Base-by-base conservation (phyloP, 495 filamentous ascomycete species). In the Aspergillus sclerotioniger region DNA sequence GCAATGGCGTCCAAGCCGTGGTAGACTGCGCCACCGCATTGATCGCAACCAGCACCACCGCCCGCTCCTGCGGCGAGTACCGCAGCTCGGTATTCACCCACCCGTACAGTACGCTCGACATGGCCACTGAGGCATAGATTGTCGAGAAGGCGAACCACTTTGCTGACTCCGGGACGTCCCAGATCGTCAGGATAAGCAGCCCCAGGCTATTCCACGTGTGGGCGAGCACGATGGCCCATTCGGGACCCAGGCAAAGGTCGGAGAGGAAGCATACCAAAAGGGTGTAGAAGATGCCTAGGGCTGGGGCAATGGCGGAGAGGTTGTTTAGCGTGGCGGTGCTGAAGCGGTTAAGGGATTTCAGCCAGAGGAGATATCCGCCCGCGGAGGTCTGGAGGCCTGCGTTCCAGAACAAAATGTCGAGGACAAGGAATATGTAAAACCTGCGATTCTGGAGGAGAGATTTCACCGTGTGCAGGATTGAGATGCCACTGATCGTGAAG, bases 41-140 rank as follows among this genome's bases (percentile, higher is more conserved):
- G 67, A 82, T 77, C 29, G 72, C 65, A 8, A 77, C 74, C 25
- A 82, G 71, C 1, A 82, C 78, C n/a, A 85, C 54, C 2, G 82
- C 78, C 17, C 84, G 64, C 62, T 85, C 80, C 60, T 80, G 77
- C 28, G 78, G 76, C 71, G 82, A 61, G 76, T 80, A 60, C 74
- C 82, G 62, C 5, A 74, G 53, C 21, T 69, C 65, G 32, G 57
- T 70, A 57, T 84, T 79, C 3, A 79, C 77, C 82, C 82, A 85
- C 2, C 68, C 71, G 41, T 71, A 73, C 7, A 73, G 61, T 4
- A 71, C 65, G 47, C 65, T 68, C 10, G 71, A 69, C 65, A 71
- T 70, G 2, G 68, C 67, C 16, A 70, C 65, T n/a, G 65, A 59
- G 0, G 64, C 64, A 39, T 68, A 71, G 28, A 61, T 67, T 0